Evolutionary conservation across 805 yeast species (phyloP).

Genomic region (Sugiyamaella smithiae): DNA sequence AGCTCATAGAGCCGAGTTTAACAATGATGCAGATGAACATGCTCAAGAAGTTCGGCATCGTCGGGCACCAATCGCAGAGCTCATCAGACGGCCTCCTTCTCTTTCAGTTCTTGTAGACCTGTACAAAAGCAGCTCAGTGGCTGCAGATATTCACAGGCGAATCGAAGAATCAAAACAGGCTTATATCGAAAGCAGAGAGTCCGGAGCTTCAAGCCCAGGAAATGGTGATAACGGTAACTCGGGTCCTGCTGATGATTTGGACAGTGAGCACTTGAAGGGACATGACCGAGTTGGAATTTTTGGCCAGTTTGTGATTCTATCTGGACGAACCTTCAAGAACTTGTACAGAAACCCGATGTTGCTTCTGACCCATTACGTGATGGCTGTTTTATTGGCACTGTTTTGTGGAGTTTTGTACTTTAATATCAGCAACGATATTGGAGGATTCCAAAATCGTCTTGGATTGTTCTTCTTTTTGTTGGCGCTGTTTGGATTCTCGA

Average conservation of each 20-base stretch:
- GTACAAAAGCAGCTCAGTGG: constrained; percentile 28
- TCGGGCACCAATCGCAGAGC: background rate
- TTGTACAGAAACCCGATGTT: constrained; percentile 88
- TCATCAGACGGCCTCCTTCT: constrained; percentile 8
- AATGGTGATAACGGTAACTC: constrained; percentile 19
- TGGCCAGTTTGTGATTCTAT: constrained; percentile 68
- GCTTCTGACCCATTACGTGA: constrained; percentile 76
- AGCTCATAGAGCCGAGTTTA: constrained; percentile 48
- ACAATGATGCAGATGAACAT: background rate
- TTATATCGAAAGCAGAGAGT: constrained; percentile 1
- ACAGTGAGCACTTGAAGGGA: constrained; percentile 15
- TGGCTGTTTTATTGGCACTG: constrained; percentile 72
- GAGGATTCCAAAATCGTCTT: constrained; percentile 94
- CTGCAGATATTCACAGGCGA: constrained; percentile 24
- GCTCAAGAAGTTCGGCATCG: background rate
- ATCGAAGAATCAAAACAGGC: constrained; percentile 22
- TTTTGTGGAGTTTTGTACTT: constrained; percentile 87
- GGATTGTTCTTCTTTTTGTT: constrained; percentile 90
- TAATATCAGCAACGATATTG: constrained; percentile 78
- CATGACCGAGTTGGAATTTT: constrained; percentile 54
- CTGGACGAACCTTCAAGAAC: constrained; percentile 87
- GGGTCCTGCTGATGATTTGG: constrained; percentile 12
- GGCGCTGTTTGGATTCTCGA: constrained; percentile 90
- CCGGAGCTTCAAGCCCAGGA: constrained; percentile 30
- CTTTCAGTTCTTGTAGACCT: constrained; percentile 32